Evolutionary conservation across 2,329 filamentous ascomycete species (phyloP), one percentile per base, ranked within the genome.

Genomic region (Madurella mycetomatis): DNA sequence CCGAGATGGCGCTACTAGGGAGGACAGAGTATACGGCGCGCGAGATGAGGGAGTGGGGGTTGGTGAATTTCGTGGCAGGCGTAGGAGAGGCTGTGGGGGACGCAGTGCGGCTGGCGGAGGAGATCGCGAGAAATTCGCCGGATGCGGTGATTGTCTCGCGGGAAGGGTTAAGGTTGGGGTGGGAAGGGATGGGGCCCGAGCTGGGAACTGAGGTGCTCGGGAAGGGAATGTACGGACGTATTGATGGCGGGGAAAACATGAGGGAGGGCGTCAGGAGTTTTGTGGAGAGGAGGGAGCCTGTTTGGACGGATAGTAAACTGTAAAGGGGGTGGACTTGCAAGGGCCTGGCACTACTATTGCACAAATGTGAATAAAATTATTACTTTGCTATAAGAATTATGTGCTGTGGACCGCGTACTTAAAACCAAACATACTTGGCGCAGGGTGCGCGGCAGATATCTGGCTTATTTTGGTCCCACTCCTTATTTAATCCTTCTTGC

Each of bases 251-350:
- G 0, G 84, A 88, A 63, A 92, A 92, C 68, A 84, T 90, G 70
- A 81, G 78, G 55, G 88, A 92, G 72, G 89, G 89, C 0, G 75
- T 92, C 15, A 75, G 69, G 71, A 88, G 86, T 55, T 94, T 92
- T 74, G 84, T 87, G 25, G 87, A 91, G 76, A 90, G 85, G 77
- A 76, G 86, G 67, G 80, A 81, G 71, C 83, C 88, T 2, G 74
- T 75, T 41, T 92, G 87, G 87, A 80, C 75, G 65, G 75, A 83
- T 57, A 84, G 81, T 65, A 85, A 84, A 68, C 63, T 86, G 58
- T 85, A 68, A 72, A 9, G 41, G 13, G 9, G 4, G 34, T 37
- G 34, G 34, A 11, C 34, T 37, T 4, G 11, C 11, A 15, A 4
- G 34, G 34, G 34, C 34, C 7, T 25, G 34, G 9, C 34, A 37